These are phyloP conservation scores for Apiosordaria backusii DNA, from an alignment of 495 filamentous ascomycete species.

Conservation along the genomic window DNA sequence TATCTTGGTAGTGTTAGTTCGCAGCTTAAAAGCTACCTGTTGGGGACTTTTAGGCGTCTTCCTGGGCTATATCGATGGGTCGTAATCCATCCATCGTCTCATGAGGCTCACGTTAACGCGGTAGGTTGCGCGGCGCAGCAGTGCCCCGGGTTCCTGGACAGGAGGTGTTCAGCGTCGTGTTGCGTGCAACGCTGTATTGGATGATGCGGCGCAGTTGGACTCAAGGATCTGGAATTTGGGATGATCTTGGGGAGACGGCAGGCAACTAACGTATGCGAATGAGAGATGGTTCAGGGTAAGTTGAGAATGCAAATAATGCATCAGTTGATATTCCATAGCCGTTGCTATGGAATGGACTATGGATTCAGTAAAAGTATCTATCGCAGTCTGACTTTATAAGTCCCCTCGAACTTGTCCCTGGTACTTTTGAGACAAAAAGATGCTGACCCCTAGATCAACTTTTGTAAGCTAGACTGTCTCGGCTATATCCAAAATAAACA, in stretches of 20 bases:
- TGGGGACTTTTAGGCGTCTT: too few relatives aligned
- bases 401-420: too few relatives aligned
- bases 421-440: not conserved
- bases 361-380: not conserved
- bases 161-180: not conserved
- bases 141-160: not conserved
- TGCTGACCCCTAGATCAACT: not conserved
- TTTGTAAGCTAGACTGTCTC: not conserved
- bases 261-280: not conserved
- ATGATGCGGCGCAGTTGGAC: not conserved
- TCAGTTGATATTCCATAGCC: not conserved
- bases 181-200: not conserved
- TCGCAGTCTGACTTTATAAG: not conserved
- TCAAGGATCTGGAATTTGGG: not conserved
- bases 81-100: not conserved
- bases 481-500: not conserved
- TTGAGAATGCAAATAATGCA: not conserved
- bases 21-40: not conserved
- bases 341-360: too few relatives aligned
- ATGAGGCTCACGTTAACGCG: not conserved
- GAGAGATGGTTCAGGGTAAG: not conserved
- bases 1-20: not conserved
- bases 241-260: not conserved
- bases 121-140: not conserved
- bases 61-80: not conserved